Evolutionary conservation across 2,329 filamentous ascomycete species (phyloP), one percentile per base, ranked within the genome.

Genomic region (Beauveria sp.): DNA sequence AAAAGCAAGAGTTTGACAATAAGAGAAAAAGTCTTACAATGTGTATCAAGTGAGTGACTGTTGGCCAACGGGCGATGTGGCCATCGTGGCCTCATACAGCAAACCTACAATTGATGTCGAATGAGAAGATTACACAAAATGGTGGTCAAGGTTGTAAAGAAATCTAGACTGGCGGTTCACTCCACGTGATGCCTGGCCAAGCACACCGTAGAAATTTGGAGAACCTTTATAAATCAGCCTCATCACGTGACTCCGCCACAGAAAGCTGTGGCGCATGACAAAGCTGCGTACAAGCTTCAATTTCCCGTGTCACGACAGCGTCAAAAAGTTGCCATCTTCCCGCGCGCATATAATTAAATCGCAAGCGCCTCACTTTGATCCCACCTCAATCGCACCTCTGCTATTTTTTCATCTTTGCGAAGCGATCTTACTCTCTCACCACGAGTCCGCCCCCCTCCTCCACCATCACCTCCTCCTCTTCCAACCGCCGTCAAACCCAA

Each of bases 181-280:
- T 46, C 3, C 54, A 56, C 41, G 54, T 56, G 54, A 57, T 40
- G 5, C 12, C 4, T 5, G 18, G n/a, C 28, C 26, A 12, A 14
- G 34, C 14, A 22, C 2, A 22, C 22, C 2, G 46, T 58, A n/a
- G 55, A 43, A 43, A 37, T 22, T 41, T 53, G 37, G 22, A 34
- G 46, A 51, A 7, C 7, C 16, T n/a, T 59, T 53, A 59, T 26
- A 18, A 59, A 59, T 54, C 50, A 53, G 57, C 57, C 50, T 40
- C 57, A 47, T 46, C 57, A 59, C 57, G 57, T 59, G 57, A 54
- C 8, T 14, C 1, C 20, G 57, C 57, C 57, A 59, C 57, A 54
- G 34, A 22, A 22, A 22, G 22, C 24, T 59, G 57, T 59, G 57
- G 57, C 57, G 57, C 47, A 44, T 16, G 16, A 18, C 41, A 53